Base-by-base conservation (phyloP, 2,329 filamentous ascomycete genomes). In the Pyricularia pennisetigena region DNA sequence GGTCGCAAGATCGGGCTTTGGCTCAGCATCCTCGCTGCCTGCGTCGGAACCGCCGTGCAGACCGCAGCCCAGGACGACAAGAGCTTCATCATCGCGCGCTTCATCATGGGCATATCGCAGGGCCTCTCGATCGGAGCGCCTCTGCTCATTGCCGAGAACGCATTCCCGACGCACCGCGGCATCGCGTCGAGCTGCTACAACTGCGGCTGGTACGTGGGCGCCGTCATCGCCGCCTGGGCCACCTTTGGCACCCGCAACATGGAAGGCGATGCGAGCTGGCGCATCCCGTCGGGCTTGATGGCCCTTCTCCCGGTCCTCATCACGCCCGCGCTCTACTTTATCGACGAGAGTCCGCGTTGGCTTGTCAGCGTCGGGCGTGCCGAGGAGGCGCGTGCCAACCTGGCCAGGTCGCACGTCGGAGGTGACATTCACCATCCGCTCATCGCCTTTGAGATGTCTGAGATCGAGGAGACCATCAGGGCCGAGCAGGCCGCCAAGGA, bases 381-480 rank as follows among this genome's bases (percentile, higher is more conserved):
- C 2, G 66, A 64, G 2, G 69, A 70, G 20, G 69, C 69, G 5
- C 49, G 26, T 75, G 66, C 29, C 26, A 64, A 23, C 49, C 49
- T 67, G 0, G 77, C 79, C 0, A 75, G 14, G 79, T 57, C 78
- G 76, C 0, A 79, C 80, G 64, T 77, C 75, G 0, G 77, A 20
- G 72, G 77, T 0, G 75, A 78, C 2, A 74, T 77, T 0, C 20
- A 20, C 23, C 30, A 54, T 7, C 65, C 49, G 20, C 65, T 67
- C 7, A 28, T 61, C 8, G 9, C 7, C 35, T 32, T 29, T 26
- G 81, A 84, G 69, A 81, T 77, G 69, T 73, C 76, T 9, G 82
- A 85, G 72, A 84, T 84, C 70, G 76, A 79, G 70, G 78, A 81
- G 69, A 82, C 81, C 4, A 76, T 84, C 26, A 74, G 74, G 61